Base-by-base conservation (phyloP, 2,329 filamentous ascomycete genomes). In the Penicillium freii region DNA sequence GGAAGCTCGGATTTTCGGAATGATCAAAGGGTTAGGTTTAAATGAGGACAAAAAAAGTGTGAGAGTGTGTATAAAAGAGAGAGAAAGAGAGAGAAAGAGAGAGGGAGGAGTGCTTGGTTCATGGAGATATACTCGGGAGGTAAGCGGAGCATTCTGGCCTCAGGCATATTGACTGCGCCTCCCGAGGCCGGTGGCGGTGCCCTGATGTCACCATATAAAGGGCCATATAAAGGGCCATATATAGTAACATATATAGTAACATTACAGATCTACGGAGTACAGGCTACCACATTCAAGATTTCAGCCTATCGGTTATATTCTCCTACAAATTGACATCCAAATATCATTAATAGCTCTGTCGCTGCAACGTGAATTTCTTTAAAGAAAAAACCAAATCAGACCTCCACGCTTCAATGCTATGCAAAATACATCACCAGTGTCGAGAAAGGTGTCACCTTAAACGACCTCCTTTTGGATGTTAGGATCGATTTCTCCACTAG, bases 401-500 rank as follows among this genome's bases (percentile, higher is more conserved):
- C 19, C 50, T 19, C 39, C 50, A 13, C 40, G 29, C 50, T 52
- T 27, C 39, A n/a, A 52, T 51, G 29, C 19, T 51, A 51, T 51
- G 49, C 27, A 34, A 33, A 51, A n/a, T 17, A 44, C 19, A 50
- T 15, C 34, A 21, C 25, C 11, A 31, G 13, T 34, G 15, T 34
- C 6, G 25, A 49, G 19, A 25, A 31, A 21, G 31, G 9, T 17
- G 8, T 27, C 36, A 51, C 38, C n/a, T 43, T 52, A 59, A 19
- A 54, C 56, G 25, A 66, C 56, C 33, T 57, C 54, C 19, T 59
- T 11, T 42, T 57, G 46, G 31, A 72, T 62, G 43, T 75, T 74
- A 0, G 73, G 64, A 51, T 75, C 66, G 10, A 75, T 64, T 25
- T 60, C 49, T 10, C 64, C 56, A 53, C 67, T 72, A n/a, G 64